Base-by-base conservation (phyloP, 805 yeast species). In the Clavispora asparagi region DNA sequence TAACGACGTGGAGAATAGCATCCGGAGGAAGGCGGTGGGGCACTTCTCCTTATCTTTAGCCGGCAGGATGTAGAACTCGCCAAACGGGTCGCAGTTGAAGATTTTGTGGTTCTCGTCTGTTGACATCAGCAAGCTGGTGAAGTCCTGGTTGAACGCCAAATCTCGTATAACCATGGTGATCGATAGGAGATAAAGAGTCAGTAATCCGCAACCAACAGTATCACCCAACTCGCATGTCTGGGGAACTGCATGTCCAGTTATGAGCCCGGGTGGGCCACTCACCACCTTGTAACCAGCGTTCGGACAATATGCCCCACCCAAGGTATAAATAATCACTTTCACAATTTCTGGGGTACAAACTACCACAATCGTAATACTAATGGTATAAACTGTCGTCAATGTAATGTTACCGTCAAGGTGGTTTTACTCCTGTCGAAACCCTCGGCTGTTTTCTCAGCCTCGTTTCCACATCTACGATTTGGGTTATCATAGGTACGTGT, bases 71-170 rank as follows among this genome's bases (percentile, higher is more conserved):
- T 66, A 68, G 49, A 72, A 67, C 50, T 71, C 74, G 16, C 76
- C 77, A 57, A 72, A 71, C 1, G 77, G 77, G 39, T 72, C 76
- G 49, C 74, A 67, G 52, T 72, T 71, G 60, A 58, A 72, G 46
- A 72, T 71, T 49, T 63, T 63, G 57, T 68, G 67, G 42, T 57
- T 53, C 32, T 54, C 51, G 7, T 59, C 49, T 1, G 73, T 66
- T 7, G 73, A 62, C 7, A 71, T 52, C 31, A 71, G 63, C 25
- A 72, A 56, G 48, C 73, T 68, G 12, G 72, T 58, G 53, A 61
- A 62, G 56, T 71, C 76, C 56, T 71, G 76, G 50, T 71, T 72
- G 55, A 72, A 70, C 6, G 68, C 56, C 43, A 72, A 54, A 53
- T 62, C 67, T 54, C 31, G 31, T 6, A 30, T 39, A 7, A 39